phyloP scores from a whole-genome alignment of 495 filamentous ascomycete genomes.

The Podospora australis region DNA sequence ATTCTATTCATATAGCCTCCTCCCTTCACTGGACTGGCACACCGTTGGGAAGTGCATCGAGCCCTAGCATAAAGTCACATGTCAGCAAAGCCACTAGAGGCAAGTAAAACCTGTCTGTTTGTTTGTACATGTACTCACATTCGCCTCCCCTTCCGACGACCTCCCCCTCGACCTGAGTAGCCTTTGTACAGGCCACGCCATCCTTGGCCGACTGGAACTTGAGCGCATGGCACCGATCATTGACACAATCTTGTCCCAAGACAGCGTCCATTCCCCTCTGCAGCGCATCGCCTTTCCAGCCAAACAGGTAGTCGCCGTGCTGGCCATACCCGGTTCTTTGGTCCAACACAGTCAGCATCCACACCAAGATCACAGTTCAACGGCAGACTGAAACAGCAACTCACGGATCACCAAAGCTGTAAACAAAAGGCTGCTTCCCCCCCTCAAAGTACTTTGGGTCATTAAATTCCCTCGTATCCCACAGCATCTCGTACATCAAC shows the following conservation, averaged over 20 bases:
- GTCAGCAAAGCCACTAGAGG: too few species aligned
- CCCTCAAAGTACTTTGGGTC: slow-evolving; percentile 35
- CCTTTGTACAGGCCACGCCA: not conserved
- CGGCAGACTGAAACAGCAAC: not conserved
- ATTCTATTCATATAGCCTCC: too few species aligned
- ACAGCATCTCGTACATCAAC: slow-evolving; percentile 51
- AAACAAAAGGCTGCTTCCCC: slow-evolving; percentile 41
- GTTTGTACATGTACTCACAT: not conserved
- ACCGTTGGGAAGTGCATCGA: too few species aligned
- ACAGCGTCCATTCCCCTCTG: slow-evolving; percentile 42
- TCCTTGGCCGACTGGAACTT: not conserved
- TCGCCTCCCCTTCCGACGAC: not conserved
- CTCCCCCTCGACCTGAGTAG: not conserved
- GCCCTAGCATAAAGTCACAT: too few species aligned
- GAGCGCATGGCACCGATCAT: not conserved
- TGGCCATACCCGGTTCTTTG: slow-evolving; percentile 22
- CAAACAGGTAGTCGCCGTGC: slow-evolving; percentile 48
- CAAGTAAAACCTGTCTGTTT: too few species aligned
- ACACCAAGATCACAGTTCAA: too few species aligned
- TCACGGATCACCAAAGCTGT: slow-evolving; percentile 37
- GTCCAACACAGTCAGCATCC: not conserved
- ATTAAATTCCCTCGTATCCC: slow-evolving; percentile 36
- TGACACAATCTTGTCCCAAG: not conserved
- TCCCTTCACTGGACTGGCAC: too few species aligned
- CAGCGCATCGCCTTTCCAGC: slow-evolving; percentile 42